Evolutionary conservation across 306 rosid genomes (phyloP).

Genomic region (Cucumis hystrix): DNA sequence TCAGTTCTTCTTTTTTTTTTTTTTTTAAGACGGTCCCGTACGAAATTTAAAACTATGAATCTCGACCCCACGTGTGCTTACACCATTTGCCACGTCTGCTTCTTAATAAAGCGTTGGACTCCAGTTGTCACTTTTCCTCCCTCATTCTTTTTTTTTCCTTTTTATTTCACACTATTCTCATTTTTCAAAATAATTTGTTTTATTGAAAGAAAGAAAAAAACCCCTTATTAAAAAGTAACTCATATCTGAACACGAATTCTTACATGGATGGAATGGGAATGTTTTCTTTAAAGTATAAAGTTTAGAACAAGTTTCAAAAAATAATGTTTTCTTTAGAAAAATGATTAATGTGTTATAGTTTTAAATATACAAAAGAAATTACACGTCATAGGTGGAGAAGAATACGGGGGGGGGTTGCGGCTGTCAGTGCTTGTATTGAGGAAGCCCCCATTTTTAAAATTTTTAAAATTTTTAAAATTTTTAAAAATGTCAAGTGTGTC

Average conservation of each 20-base stretch:
- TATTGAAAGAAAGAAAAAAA: too few species aligned
- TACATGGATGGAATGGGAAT: not conserved
- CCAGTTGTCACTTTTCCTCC: not conserved
- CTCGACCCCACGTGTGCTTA: not conserved
- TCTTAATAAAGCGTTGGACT: not conserved
- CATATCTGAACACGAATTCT: not conserved
- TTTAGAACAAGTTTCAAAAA: not conserved
- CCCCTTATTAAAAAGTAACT: too few species aligned
- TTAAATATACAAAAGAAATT: not conserved
- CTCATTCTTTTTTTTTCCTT: not conserved
- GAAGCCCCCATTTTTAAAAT: constrained; percentile 6
- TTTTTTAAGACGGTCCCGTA: not conserved
- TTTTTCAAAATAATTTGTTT: too few species aligned
- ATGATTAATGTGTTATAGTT: not conserved
- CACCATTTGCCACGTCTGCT: not conserved
- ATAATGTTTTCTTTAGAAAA: too few species aligned
- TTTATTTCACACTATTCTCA: not conserved
- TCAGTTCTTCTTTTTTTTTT: not conserved
- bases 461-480: not conserved
- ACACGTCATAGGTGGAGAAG: not conserved
- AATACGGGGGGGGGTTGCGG: constrained; percentile 35
- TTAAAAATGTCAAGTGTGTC: not conserved
- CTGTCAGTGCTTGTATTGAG: constrained; percentile 33
- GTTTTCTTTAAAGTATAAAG: not conserved
- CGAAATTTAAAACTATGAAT: not conserved